Base-by-base conservation (phyloP, 306 rosid species). In the Aeschynomene evenia region DNA sequence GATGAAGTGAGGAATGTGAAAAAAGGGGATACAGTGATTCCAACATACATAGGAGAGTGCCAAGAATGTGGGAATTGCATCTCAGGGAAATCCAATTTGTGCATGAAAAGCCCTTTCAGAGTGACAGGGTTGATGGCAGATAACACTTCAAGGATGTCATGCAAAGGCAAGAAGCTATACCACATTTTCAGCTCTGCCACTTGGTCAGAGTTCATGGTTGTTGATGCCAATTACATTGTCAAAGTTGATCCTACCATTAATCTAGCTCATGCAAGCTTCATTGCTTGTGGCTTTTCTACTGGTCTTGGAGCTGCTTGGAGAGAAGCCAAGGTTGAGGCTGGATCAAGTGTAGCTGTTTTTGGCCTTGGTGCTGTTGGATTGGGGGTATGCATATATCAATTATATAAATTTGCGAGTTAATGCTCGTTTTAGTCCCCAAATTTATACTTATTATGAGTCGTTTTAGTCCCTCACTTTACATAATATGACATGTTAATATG, bases 131-230 rank as follows among this genome's bases (percentile, higher is more conserved):
- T 45, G 51, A 45, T 45, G 51, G 8, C 8, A n/a, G 51, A 45
- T 7, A n/a, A 45, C 20, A n/a, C 51, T 15, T 45, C 51, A 45
- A 45, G 51, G 51, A n/a, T 45, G 19, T 45, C 51, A 7, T 45
- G 51, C 9, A 45, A 6, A 15, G 21, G 51, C 51, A 45, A 45
- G 19, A 45, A 7, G 51, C 19, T 45, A 0, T 9, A 45, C 51
- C 51, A 45, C 19, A 3, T 2, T 15, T 15, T 45, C 5, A 15
- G 51, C 15, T 45, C 20, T 1, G 51, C 75, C 1, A 68, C 80
- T 37, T 60, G 80, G 80, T 68, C 51, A 45, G 51, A 45, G 51
- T 45, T 4, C 51, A 45, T 6, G 19, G 51, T 45, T n/a, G 4
- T 15, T 45, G 51, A 45, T 45, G 51, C 51, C 9, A 45, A 45